phyloP scores from a whole-genome alignment of 176 grass and related monocot genomes.

The Microstegium vimineum region DNA sequence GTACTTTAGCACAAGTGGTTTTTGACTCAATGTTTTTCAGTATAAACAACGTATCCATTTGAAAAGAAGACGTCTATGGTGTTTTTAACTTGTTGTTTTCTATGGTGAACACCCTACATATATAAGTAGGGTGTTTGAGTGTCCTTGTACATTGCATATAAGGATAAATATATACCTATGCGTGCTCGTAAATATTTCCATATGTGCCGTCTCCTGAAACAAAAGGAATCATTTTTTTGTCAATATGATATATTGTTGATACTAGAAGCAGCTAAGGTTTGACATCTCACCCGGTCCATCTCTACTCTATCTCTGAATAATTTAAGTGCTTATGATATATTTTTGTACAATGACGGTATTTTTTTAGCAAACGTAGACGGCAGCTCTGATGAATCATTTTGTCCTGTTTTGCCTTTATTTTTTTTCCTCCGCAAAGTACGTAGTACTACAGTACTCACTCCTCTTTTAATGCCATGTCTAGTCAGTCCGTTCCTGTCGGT shows the following conservation, averaged over 20 bases:
- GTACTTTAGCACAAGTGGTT: too few species aligned
- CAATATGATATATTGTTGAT: not conserved
- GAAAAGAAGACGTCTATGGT: not conserved
- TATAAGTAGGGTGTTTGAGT: not conserved
- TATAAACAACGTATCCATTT: not conserved
- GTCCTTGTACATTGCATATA: too few species aligned
- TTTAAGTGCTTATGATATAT: not conserved
- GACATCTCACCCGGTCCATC: not conserved
- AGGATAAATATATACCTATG: too few species aligned
- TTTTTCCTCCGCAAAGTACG: not conserved
- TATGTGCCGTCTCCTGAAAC: too few species aligned
- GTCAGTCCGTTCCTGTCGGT: slow-evolving; percentile 21
- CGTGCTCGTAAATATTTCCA: too few species aligned
- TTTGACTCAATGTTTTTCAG: not conserved
- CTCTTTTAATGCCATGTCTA: not conserved
- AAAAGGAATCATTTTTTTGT: not conserved
- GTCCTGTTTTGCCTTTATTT: not conserved
- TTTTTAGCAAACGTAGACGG: too few species aligned
- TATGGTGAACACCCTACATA: too few species aligned
- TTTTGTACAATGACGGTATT: too few species aligned
- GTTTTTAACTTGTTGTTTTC: too few species aligned
- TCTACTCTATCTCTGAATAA: not conserved
- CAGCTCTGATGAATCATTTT: not conserved
- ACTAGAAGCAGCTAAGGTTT: too few species aligned
- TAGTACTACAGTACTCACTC: not conserved